phyloP scores from a whole-genome alignment of 805 yeast genomes.

The Spathaspora passalidarum region DNA sequence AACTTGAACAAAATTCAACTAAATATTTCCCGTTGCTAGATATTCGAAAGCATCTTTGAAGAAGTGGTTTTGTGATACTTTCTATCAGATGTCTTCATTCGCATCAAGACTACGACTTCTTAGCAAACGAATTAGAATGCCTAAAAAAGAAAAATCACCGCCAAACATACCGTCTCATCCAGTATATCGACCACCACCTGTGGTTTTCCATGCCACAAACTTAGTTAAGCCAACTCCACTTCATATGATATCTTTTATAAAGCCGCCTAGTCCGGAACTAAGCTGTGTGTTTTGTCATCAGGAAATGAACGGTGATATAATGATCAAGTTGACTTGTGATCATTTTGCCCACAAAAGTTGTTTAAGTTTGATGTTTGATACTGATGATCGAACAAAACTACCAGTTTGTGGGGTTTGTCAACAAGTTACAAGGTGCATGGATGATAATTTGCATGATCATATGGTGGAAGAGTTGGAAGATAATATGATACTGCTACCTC shows the following conservation, averaged over 20 bases:
- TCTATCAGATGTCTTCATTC: background rate
- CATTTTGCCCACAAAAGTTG: background rate
- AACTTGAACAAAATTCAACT: too few relatives aligned
- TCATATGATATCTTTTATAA: too few relatives aligned
- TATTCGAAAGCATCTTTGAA: too few relatives aligned
- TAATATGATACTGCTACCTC: too few relatives aligned
- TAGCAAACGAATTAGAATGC: background rate
- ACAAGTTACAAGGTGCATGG: background rate
- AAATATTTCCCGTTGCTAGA: too few relatives aligned
- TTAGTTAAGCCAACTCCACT: too few relatives aligned
- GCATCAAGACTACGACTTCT: background rate
- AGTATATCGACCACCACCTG: too few relatives aligned
- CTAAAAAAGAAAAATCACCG: background rate
- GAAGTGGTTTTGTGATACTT: too few relatives aligned
- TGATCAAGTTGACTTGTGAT: background rate
- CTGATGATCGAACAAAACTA: too few relatives aligned
- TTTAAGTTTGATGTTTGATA: background rate
- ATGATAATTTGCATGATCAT: too few relatives aligned
- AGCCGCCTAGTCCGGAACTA: too few relatives aligned
- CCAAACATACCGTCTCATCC: background rate
- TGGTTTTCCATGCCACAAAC: background rate
- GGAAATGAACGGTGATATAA: background rate
- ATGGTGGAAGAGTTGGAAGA: too few relatives aligned
- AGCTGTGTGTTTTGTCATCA: background rate
- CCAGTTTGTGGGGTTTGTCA: background rate